Base-by-base conservation (phyloP, 371 early-diverging fungal species). In the Thermomucor indicae-seudaticae region DNA sequence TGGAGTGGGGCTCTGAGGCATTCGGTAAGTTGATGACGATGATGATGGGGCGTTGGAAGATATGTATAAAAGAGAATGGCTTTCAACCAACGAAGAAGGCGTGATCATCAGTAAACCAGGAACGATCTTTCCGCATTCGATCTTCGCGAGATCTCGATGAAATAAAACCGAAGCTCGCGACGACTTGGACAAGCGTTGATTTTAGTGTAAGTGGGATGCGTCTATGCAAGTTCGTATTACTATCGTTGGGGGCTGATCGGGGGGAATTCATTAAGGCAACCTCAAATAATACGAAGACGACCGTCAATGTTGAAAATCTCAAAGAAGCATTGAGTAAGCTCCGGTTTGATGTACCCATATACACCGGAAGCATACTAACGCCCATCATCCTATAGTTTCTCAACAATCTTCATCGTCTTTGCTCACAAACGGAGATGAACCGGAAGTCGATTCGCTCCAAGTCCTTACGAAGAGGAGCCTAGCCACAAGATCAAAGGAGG, bases 301-400 rank as follows among this genome's bases (percentile, higher is more conserved):
- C 64, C 3, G 70, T 76, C 48, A 70, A 71, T 25, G 77, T 76
- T 6, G 77, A 76, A 27, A 74, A 70, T n/a, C 57, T 79, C 17
- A 66, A 67, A 37, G 75, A 79, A 45, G 75, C 73, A 3, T 44
- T 79, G 20, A 53, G 68, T 72, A 59, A 40, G 58, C n/a, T 48
- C 42, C n/a, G 37, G 37, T 35, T 43, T 19, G 45, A 44, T 22
- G 55, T 51, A 23, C 30, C 41, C 6, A 42, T 51, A 12, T 39
- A 40, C 14, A 40, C 43, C 12, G 42, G 43, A 32, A 42, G 27
- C 39, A 27, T 42, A 22, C 37, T 42, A 25, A 34, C 37, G 16
- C 43, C 51, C 2, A 37, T 51, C 6, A 12, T 37, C 43, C n/a
- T n/a, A n/a, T 42, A 45, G 31, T 25, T 8, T 28, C 32, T 10